Conservation (phyloP, 257 asterid genomes). For the Gardenia jasminoides region DNA sequence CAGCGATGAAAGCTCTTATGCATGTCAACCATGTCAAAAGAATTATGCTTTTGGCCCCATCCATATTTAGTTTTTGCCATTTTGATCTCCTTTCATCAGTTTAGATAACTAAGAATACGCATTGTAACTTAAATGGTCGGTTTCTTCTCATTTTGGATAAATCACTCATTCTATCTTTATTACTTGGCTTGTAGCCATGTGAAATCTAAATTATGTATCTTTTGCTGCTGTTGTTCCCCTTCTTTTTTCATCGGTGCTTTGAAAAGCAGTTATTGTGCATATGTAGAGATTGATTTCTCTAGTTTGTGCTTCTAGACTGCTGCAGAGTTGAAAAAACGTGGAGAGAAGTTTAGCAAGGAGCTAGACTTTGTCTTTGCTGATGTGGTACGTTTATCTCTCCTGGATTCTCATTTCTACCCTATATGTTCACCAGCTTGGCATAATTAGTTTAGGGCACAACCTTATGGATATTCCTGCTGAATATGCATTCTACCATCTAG, state of each 20-base stretch:
- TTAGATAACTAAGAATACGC: neutral
- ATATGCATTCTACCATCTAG: too few species aligned
- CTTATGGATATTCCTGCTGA: too few species aligned
- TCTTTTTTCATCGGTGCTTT: neutral
- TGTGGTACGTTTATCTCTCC: conserved; percentile 53
- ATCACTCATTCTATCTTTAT: neutral
- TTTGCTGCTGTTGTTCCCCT: neutral
- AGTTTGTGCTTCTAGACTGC: conserved; percentile 56
- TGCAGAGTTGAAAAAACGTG: conserved; percentile 79
- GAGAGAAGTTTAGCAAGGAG: conserved; percentile 88
- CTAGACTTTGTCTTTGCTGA: conserved; percentile 89
- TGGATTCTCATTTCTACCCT: neutral
- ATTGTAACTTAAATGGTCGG: neutral
- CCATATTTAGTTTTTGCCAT: neutral
- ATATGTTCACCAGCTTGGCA: too few species aligned
- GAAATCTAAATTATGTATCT: neutral
- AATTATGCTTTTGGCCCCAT: too few species aligned
- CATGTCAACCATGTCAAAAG: neutral
- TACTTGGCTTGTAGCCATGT: neutral
- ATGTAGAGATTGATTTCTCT: conserved; percentile 6
- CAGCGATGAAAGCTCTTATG: neutral
- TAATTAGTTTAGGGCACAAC: too few species aligned
- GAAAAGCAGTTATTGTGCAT: neutral
- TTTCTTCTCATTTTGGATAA: neutral
- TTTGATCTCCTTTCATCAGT: neutral